These are phyloP conservation scores for Plasmodium cynomolgi DNA, from an alignment of 169 alveolate species.

Conservation along the genomic window DNA sequence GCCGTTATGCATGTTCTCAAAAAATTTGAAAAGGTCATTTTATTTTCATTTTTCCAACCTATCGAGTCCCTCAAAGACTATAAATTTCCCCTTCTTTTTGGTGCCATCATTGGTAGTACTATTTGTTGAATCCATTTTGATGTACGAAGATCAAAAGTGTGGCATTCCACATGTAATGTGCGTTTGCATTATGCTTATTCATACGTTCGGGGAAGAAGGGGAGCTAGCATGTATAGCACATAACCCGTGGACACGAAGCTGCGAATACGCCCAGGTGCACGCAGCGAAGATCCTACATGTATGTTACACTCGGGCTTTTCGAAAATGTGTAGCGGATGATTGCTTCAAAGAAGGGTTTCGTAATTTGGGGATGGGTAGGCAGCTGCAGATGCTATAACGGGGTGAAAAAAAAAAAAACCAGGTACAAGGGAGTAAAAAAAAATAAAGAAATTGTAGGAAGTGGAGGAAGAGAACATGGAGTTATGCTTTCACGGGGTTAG, in stretches of 20 bases:
- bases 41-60: constrained; percentile 77
- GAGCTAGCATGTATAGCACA: not conserved
- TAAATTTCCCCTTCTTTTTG: constrained; percentile 89
- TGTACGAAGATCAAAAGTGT: not conserved
- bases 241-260: not conserved
- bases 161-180: not conserved
- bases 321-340: not conserved
- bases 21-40: not conserved
- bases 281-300: not conserved
- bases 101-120: not conserved
- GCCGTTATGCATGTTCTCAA: not conserved
- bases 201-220: not conserved
- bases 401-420: not conserved
- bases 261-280: not conserved
- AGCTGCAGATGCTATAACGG: not conserved
- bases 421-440: not conserved
- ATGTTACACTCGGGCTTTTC: not conserved
- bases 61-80: constrained; percentile 96
- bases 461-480: not conserved
- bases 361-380: not conserved
- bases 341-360: not conserved
- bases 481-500: not conserved
- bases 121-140: not conserved
- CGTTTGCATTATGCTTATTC: not conserved
- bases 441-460: not conserved